Evolutionary conservation across 1,284 basidiomycete genomes (phyloP), one percentile per base, ranked within the genome.

Genomic region (Lentinus polychrous): DNA sequence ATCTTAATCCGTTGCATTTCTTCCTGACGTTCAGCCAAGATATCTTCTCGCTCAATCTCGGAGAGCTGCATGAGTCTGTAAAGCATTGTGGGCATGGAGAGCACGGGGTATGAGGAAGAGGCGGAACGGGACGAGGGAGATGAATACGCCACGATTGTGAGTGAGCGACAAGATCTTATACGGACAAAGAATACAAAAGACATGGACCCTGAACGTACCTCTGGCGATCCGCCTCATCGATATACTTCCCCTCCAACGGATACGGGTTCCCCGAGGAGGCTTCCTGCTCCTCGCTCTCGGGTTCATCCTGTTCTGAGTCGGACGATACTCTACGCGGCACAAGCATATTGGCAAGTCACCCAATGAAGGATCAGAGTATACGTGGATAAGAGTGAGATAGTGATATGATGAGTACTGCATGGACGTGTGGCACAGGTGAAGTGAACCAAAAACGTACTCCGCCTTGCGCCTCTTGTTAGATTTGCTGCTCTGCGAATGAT

Each of bases 171-270:
- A 17, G 43, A 41, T 44, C 4, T n/a, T 44, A 49, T 37, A 18
- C n/a, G n/a, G n/a, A n/a, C 35, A 37, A 41, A 20, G 40, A 51
- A 45, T 27, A 27, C 10, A 27, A 27, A 27, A 27, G 27, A 10
- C n/a, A n/a, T 27, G 10, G 27, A 27, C 27, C 27, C n/a, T n/a
- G 10, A 44, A 61, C 84, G 69, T 67, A 92, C 90, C 75, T 69
- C 55, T 86, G 78, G 60, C 87, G 81, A 64, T 97, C 94, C 3
- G 72, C 76, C 57, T 91, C 89, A 59, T 93, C 81, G 50, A 80
- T 78, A 64, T 91, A 97, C 66, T 92, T 91, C 41, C 91, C 91
- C 58, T 96, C 94, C 17, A 95, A 70, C 0, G 92, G 94, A 63
- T 92, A 97, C 3, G 84, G 85, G 57, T 91, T 88, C n/a, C 61